A percentile compares a stretch with the other conserved stretches of the same genome.
These are phyloP conservation scores for Leptodontidium sp. DNA, from an alignment of 2,329 filamentous ascomycete species.

Conservation along the genomic window DNA sequence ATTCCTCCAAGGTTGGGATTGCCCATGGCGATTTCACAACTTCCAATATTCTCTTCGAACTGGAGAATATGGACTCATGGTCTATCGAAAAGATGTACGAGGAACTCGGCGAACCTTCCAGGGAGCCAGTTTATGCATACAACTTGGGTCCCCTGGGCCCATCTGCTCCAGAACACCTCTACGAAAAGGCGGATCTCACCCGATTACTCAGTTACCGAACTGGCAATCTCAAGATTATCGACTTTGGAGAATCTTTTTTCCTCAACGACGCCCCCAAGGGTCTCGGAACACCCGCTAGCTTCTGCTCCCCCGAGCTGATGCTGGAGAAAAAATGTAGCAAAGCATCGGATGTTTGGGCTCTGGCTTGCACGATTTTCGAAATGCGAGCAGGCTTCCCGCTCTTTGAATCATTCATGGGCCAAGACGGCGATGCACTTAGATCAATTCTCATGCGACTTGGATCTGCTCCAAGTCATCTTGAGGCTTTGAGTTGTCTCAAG, in stretches of 20 bases:
- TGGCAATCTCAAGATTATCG: conserved; percentile 27
- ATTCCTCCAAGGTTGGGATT: conserved; percentile 6
- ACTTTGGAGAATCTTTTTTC: conserved; percentile 19
- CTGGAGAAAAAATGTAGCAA: neutral
- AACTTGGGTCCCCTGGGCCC: neutral
- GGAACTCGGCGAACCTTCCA: neutral
- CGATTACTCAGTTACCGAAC: conserved; percentile 15
- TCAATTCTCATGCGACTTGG: neutral
- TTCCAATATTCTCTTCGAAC: conserved; percentile 21
- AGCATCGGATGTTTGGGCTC: conserved; percentile 16
- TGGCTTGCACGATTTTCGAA: neutral
- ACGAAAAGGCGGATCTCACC: neutral
- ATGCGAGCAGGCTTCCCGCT: conserved; percentile 1
- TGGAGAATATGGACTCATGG: conserved; percentile 3
- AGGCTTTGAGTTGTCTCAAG: neutral
- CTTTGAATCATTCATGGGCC: neutral
- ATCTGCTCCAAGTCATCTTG: neutral
- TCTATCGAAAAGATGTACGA: neutral
- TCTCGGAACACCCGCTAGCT: neutral
- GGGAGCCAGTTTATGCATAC: neutral
- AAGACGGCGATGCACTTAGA: neutral
- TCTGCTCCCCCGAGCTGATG: neutral
- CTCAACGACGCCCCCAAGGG: neutral
- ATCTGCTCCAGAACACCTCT: conserved; percentile 5
- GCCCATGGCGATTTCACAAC: conserved; percentile 26